Evolutionary conservation across 495 filamentous ascomycete species (phyloP), one percentile per base, ranked within the genome.

Genomic region (Schizothecium vesticola): DNA sequence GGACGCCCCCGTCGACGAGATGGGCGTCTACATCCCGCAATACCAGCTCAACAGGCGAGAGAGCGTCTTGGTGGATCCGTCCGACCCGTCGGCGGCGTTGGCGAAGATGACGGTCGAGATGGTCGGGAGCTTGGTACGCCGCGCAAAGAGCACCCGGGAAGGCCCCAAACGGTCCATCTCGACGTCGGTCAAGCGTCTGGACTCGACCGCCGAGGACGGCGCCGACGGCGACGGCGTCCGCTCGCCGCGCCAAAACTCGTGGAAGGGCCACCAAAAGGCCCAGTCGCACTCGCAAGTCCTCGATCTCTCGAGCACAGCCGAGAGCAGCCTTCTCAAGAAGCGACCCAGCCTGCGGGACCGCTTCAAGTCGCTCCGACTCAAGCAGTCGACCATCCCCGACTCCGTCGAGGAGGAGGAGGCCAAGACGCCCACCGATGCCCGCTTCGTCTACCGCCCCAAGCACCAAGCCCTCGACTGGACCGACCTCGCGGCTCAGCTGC

Each of bases 141-240:
- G 60, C 60, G 60, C 60, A n/a, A 61, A 61, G 28, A 61, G 60
- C 60, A 61, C 60, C 19, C 60, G 60, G 19, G 60, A 61, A 19
- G 31, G 43, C 7, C 43, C 43, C 19, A 51, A 51, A 7, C 43
- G 43, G 43, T 51, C 43, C 43, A 9, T 51, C 60, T 29, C 60
- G 60, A 21, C 60, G 26, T 61, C 26, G 22, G 26, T 31, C 16
- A 28, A 28, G 25, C 60, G 26, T 9, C 60, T 31, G 23, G 60
- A 31, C 26, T 61, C 60, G 5, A 31, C 31, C 28, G 21, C 13
- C 26, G 60, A 31, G 26, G 26, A 21, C 16, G 19, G n/a, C 26
- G 26, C 12, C 4, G 31, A 31, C 60, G 26, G 21, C 26, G 31
- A 31, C 9, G 60, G 28, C 60, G 6, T 6, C 4, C 60, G 60